Conservation (phyloP, 768 basidiomycete species). For the Epithele typhae region DNA sequence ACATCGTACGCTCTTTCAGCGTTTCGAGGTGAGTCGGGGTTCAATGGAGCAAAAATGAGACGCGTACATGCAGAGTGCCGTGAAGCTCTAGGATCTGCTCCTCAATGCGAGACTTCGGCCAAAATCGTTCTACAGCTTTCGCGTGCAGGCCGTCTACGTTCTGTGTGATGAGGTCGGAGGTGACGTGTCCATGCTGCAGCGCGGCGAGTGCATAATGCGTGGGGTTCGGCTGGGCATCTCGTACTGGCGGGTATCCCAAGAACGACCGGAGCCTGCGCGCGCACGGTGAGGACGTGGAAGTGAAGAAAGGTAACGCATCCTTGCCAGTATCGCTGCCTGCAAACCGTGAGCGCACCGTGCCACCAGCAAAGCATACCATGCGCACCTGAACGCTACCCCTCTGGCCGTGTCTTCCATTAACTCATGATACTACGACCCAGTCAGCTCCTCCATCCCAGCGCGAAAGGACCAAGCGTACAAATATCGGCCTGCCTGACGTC, state of each 20-base stretch:
- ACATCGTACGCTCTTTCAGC: constrained; percentile 67
- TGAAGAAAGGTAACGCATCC: constrained; percentile 17
- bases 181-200: constrained; percentile 61
- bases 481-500: constrained; percentile 48
- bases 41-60: neutral
- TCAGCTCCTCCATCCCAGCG: constrained; percentile 15
- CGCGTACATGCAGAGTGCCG: constrained; percentile 77
- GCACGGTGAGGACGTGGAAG: neutral
- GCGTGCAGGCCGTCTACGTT: constrained; percentile 95
- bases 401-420: constrained; percentile 66
- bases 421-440: constrained; percentile 62
- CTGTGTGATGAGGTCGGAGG: constrained; percentile 72
- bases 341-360: too few species aligned
- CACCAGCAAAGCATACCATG: too few species aligned
- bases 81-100: constrained; percentile 75
- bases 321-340: constrained; percentile 82
- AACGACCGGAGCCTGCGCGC: constrained; percentile 59
- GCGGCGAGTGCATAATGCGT: constrained; percentile 87
- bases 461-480: constrained; percentile 28
- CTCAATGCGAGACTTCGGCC: constrained; percentile 32
- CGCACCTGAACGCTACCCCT: constrained; percentile 69
- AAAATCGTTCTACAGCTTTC: constrained; percentile 57
- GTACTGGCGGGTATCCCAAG: constrained; percentile 82
- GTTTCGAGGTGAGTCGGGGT: neutral
- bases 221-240: constrained; percentile 80